phyloP scores from a whole-genome alignment of 345 rosid species.

The Citrus trifoliata region DNA sequence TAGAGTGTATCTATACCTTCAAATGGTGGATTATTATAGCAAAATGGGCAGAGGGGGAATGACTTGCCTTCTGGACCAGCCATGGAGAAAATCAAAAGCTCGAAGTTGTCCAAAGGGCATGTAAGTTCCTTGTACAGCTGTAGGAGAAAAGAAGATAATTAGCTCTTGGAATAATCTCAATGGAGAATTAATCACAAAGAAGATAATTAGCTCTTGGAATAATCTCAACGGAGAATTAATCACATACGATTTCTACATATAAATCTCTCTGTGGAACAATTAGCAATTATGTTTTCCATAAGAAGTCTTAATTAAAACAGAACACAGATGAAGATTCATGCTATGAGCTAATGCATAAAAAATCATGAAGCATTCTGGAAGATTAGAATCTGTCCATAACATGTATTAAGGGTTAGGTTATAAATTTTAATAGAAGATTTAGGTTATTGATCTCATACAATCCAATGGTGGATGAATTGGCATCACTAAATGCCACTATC shows the following conservation, averaged over 20 bases:
- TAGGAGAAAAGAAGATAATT: slow-evolving; percentile 9
- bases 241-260: neutral
- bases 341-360: neutral
- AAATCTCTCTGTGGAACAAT: neutral
- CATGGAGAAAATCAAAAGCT: slow-evolving; percentile 85
- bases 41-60: slow-evolving; percentile 88
- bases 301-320: neutral
- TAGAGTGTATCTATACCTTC: slow-evolving; percentile 73
- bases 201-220: neutral
- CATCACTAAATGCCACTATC: too few species aligned
- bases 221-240: neutral
- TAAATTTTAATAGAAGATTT: too few species aligned
- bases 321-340: neutral
- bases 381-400: neutral
- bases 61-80: slow-evolving; percentile 95
- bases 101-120: slow-evolving; percentile 91
- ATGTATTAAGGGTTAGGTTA: neutral
- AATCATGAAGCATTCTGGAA: neutral
- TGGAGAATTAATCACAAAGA: too few species aligned
- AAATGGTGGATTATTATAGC: slow-evolving; percentile 91
- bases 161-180: neutral
- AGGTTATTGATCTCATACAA: too few species aligned
- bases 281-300: neutral
- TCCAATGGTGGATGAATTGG: too few species aligned
- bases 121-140: slow-evolving; percentile 95